Base-by-base conservation (phyloP, 1,139 yeast genomes). In the Hanseniaspora gamundiae region DNA sequence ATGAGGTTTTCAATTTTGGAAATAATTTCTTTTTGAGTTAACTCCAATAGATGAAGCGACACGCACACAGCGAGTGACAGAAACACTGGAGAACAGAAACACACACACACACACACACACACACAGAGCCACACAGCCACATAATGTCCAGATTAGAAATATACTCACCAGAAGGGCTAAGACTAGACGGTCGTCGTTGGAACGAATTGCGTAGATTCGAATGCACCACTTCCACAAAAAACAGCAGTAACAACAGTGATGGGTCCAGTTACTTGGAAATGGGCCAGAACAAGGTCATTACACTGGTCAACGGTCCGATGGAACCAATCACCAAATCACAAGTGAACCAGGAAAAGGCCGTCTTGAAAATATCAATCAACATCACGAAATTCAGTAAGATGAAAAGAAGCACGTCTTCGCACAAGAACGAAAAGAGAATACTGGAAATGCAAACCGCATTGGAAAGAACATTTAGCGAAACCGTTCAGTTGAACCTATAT, bases 111-210 rank as follows among this genome's bases (percentile, higher is more conserved):
- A 31, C 5, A 26, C 2, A 31, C 8, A 31, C 13, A 20, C 11
- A 9, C 1, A 20, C 29, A 17, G 27, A 13, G 5, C 13, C 22
- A 26, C 19, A 3, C 4, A n/a, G 6, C 10, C 26, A 35, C 14
- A 31, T 4, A 7, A 73, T 73, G 82, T 76, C 81, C 38, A 68
- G 83, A 47, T 68, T 78, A 61, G 98, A 88, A 66, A 64, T 88
- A 42, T 87, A 84, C 57, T 86, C 95, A 0, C 95, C 95, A 2
- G 97, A 88, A 62, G 98, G 97, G 4, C 70, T 91, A 41, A 71
- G 97, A 52, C 69, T 82, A 11, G 97, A 91, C 57, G 98, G 98
- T 3, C 76, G 98, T 57, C 72, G 98, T 53, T 87, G 94, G 91
- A 86, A 88, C 56, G 97, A 91, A 60, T 69, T 88, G 42, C 78